Base-by-base conservation (phyloP, 2,329 filamentous ascomycete genomes). In the Fusarium sp. region DNA sequence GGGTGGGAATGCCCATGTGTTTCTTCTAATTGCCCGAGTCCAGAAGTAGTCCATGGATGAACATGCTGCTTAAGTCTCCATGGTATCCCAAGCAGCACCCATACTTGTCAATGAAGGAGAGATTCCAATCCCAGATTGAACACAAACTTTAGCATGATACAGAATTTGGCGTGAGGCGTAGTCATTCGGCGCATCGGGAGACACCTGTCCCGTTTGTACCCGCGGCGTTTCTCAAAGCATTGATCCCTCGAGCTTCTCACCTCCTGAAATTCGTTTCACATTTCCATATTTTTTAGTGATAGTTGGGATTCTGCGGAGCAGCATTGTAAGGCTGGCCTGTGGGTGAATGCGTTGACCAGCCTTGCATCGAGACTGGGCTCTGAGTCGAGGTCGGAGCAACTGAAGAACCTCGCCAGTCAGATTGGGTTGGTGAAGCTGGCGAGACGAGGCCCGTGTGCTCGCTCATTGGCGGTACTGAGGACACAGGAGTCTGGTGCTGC, bases 391-490 rank as follows among this genome's bases (percentile, higher is more conserved):
- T 64, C 13, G 61, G 60, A 6, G 43, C 41, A 1, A 65, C 31
- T 24, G 62, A 66, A 0, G 68, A 74, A 5, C 66, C 64, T 1
- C 65, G 59, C 72, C 71, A 74, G 20, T 74, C 65, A 2, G 71
- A 72, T 18, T 68, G 54, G 1, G 59, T 59, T 0, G 68, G 62
- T 3, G 72, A 74, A 0, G 48, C 22, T 29, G 48, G 48, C 3
- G 48, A 52, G 24, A 52, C 16, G 1, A 65, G 56, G 1, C 48
- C 68, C 1, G 64, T 45, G 24, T 72, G 16, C 11, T 72, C 59
- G 2, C 24, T 52, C 59, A 65, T 72, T 1, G 70, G 65, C 1
- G 64, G 61, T 0, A 63, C 64, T 20, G 22, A 8, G 24, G 52
- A 56, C 1, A 33, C 54, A 0, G 64, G 58, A 22, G 50, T 43